Percentiles rank a stretch among this genome's conserved stretches.
These are phyloP conservation scores for Cydonia oblonga DNA, from an alignment of 331 rosid species.

Conservation along the genomic window DNA sequence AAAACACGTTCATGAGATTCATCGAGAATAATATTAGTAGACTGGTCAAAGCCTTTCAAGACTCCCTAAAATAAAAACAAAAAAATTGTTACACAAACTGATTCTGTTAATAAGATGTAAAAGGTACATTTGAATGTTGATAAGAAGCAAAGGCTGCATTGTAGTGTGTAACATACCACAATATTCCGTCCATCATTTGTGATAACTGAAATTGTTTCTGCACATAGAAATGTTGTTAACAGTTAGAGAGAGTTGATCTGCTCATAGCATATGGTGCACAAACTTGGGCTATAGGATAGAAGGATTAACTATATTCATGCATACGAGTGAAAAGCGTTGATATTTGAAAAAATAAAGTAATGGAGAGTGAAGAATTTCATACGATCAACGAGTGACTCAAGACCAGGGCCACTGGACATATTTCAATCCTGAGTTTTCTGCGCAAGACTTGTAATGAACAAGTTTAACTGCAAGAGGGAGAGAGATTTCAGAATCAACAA, in stretches of 20 bases:
- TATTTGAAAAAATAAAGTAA: not conserved
- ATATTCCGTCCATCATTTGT: conserved; percentile 97
- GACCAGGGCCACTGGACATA: conserved; percentile 82
- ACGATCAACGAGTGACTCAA: conserved; percentile 97
- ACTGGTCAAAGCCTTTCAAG: conserved; percentile 95
- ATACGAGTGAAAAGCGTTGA: not conserved
- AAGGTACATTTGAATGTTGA: not conserved
- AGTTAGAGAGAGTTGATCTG: not conserved
- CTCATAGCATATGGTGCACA: not conserved
- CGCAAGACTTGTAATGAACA: not conserved
- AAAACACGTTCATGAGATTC: conserved; percentile 95
- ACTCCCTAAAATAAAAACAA: conserved; percentile 46
- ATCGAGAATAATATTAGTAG: conserved; percentile 92
- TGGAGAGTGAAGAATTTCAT: conserved; percentile 8
- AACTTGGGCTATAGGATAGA: not conserved
- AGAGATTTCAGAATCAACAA: conserved; percentile 1
- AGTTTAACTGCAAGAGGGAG: conserved; percentile 3
- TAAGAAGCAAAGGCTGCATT: not conserved
- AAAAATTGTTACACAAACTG: not conserved
- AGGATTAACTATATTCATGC: not conserved
- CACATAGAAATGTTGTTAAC: conserved; percentile 8
- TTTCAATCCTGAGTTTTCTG: not conserved
- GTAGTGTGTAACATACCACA: conserved; percentile 46
- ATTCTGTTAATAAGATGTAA: not conserved
- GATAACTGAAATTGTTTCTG: conserved; percentile 90